A percentile compares a stretch with the other conserved stretches of the same genome.
Conservation (phyloP, 768 basidiomycete species). For the Saitozyma sp. region DNA sequence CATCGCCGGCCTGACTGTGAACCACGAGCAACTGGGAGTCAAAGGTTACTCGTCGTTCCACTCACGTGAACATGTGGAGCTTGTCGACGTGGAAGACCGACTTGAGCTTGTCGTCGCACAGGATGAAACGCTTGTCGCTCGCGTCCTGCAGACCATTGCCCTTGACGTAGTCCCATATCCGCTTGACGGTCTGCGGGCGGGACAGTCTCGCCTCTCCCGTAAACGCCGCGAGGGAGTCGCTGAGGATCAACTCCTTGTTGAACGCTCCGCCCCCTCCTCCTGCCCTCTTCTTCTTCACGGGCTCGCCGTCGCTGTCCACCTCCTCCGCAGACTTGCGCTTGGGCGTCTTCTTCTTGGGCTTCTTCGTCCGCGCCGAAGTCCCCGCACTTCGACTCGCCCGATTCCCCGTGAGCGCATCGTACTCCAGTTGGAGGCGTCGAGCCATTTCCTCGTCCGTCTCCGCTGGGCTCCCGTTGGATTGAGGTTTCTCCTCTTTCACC, state of each 20-base stretch:
- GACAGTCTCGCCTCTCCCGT: conserved; percentile 70
- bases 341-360: conserved; percentile 24
- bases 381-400: conserved; percentile 54
- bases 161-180: conserved; percentile 87
- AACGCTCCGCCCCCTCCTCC: conserved; percentile 43
- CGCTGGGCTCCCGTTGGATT: conserved; percentile 47
- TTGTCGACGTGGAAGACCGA: conserved; percentile 73
- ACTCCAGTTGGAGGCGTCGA: conserved; percentile 68
- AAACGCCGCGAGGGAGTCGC: conserved; percentile 71
- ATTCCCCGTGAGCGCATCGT: conserved; percentile 56
- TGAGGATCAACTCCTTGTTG: conserved; percentile 58
- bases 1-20: too few relatives aligned
- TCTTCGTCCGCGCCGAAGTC: conserved; percentile 16
- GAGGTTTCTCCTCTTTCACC: conserved; percentile 10
- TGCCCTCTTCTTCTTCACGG: conserved; percentile 59
- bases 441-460: conserved; percentile 71
- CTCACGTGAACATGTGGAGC: conserved; percentile 74
- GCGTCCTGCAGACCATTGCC: conserved; percentile 80
- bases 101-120: conserved; percentile 72
- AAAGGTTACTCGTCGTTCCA: background rate
- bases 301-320: conserved; percentile 21
- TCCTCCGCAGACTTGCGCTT: conserved; percentile 53
- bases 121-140: conserved; percentile 74
- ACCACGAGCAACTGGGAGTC: too few relatives aligned
- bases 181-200: conserved; percentile 86